These are phyloP conservation scores for Rhizophagus prolifer DNA, from an alignment of 192 early-diverging fungal species.

Conservation along the genomic window DNA sequence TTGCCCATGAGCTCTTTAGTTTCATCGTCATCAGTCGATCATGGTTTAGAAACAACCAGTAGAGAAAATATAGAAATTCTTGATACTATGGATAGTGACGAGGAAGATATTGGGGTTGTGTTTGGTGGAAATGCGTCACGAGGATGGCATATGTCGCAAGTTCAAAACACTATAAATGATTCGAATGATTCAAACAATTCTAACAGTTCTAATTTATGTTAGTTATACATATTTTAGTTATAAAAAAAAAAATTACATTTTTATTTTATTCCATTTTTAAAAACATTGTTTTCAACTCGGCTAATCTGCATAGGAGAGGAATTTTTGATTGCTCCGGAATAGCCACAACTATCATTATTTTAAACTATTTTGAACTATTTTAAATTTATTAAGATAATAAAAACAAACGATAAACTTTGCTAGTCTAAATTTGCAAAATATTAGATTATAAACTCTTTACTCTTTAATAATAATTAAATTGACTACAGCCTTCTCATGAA, in stretches of 20 bases:
- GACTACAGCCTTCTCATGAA: too few relatives aligned
- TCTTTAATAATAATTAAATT: too few relatives aligned
- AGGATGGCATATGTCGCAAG: background rate
- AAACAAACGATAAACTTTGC: too few relatives aligned
- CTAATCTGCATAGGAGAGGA: too few relatives aligned
- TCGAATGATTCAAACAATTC: background rate
- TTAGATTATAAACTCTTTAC: too few relatives aligned
- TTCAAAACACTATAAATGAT: background rate
- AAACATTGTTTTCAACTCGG: background rate
- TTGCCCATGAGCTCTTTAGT: background rate
- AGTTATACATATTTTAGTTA: background rate
- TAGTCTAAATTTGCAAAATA: too few relatives aligned
- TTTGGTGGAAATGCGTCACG: background rate
- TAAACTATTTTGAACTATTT: too few relatives aligned
- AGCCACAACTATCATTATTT: too few relatives aligned
- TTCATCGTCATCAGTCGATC: background rate
- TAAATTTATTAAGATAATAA: too few relatives aligned
- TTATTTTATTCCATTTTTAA: background rate
- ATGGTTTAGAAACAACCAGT: constrained; percentile 5
- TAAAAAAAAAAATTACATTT: too few relatives aligned
- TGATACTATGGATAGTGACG: constrained; percentile 1
- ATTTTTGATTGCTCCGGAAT: too few relatives aligned
- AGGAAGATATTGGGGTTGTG: background rate
- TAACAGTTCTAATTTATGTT: background rate
- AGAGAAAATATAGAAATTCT: constrained; percentile 3